phyloP scores from a whole-genome alignment of 495 filamentous ascomycete genomes.

The Apodospora peruviana region DNA sequence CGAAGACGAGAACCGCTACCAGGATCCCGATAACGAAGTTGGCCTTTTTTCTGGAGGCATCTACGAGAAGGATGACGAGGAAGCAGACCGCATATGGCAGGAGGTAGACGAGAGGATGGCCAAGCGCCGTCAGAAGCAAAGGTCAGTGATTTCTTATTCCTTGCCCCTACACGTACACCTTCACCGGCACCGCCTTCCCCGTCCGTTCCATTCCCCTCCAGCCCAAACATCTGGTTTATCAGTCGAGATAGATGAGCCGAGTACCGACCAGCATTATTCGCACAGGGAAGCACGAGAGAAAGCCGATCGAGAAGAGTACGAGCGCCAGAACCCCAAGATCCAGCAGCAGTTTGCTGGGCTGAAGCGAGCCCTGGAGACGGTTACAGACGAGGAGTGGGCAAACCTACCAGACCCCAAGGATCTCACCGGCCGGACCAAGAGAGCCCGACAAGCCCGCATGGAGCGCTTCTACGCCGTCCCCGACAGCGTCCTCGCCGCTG shows the following conservation, averaged over 20 bases:
- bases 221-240: conserved; percentile 65
- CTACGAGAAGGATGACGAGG: conserved; percentile 94
- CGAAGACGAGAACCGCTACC: conserved; percentile 80
- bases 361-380: conserved; percentile 79
- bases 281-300: conserved; percentile 92
- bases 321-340: conserved; percentile 95
- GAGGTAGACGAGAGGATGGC: conserved; percentile 97
- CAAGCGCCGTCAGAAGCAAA: conserved; percentile 73
- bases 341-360: conserved; percentile 97
- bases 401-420: conserved; percentile 93
- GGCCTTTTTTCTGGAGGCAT: conserved; percentile 90
- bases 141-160: conserved; percentile 59
- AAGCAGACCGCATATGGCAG: conserved; percentile 92
- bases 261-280: conserved; percentile 69
- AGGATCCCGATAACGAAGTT: conserved; percentile 95
- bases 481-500: conserved; percentile 89
- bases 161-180: background rate
- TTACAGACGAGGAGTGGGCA: conserved; percentile 96
- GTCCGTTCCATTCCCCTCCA: conserved; percentile 6
- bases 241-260: conserved; percentile 66
- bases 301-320: conserved; percentile 88
- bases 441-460: conserved; percentile 73
- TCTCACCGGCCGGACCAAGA: conserved; percentile 85
- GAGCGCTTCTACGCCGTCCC: conserved; percentile 94
- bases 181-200: conserved; percentile 12